Evolutionary conservation across 768 basidiomycete genomes (phyloP), one percentile per base, ranked within the genome.

Genomic region (Kockovaella imperatae): DNA sequence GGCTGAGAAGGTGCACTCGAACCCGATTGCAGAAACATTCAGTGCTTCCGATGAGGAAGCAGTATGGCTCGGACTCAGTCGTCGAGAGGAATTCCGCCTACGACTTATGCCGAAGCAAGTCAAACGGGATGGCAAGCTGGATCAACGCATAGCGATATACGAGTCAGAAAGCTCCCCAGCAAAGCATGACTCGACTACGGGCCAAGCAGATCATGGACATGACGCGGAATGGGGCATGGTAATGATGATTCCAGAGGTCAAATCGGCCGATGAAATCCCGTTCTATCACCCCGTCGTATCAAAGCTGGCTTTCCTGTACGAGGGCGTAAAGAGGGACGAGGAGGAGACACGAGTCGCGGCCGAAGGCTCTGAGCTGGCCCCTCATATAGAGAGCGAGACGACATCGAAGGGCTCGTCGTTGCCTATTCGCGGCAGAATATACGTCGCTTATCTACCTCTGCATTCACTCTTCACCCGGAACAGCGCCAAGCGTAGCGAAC

Each of bases 251-350:
- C 74, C 74, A 17, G 56, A 70, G 41, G 55, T 75, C 1, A 57
- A 68, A 11, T 52, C 67, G 0, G 78, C 76, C 5, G 69, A 67
- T 18, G 63, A 67, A 4, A 50, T 95, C 2, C 93, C 93, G 0
- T 96, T 87, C 63, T 96, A 93, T 60, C 90, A 97, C 60, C 93
- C 93, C 0, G 61, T 82, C 1, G 86, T 93, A 7, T 72, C 69
- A 2, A 83, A 84, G 50, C 75, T 97, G 28, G 88, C 86, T 0
- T 88, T 91, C 64, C 80, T 81, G n/a, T 88, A 82, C 67, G 45
- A 45, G 36, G 26, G 10, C 75, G 73, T 0, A 56, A 54, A 7
- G 70, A 73, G 7, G 79, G 0, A 74, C 73, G 0, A 42, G 25
- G 23, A 24, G 20, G 35, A 45, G 39, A 40, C 20, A n/a, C n/a